phyloP scores from a whole-genome alignment of 2,329 filamentous ascomycete genomes.

The Alternaria angustiovoidea region DNA sequence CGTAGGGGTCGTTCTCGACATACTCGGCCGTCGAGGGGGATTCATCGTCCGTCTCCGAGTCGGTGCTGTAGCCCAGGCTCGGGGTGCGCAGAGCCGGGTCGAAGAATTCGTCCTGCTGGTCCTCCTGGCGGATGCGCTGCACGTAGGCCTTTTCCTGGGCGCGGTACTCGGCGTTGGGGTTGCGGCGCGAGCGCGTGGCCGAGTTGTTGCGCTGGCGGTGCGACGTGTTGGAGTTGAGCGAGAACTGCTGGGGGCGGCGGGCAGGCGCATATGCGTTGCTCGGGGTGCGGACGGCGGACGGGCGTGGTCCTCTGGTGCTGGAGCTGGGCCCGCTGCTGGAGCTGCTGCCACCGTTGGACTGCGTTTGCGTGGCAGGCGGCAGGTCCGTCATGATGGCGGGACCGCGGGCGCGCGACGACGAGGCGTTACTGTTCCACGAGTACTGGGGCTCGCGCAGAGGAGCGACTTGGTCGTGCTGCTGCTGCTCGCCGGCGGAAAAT shows the following conservation, averaged over 20 bases:
- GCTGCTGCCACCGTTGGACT: constrained; percentile 35
- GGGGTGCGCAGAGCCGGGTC: constrained; percentile 71
- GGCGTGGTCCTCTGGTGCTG: constrained; percentile 42
- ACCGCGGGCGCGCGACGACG: constrained; percentile 36
- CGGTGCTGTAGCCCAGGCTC: constrained; percentile 71
- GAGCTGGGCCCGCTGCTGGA: constrained; percentile 25
- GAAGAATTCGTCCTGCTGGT: constrained; percentile 73
- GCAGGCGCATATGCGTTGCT: constrained; percentile 61
- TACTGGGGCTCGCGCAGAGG: constrained; percentile 36
- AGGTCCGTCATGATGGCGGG: constrained; percentile 38
- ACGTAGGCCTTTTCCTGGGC: constrained; percentile 96
- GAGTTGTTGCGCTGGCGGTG: constrained; percentile 66
- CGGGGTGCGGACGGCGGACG: constrained; percentile 56
- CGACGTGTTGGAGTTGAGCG: constrained; percentile 49
- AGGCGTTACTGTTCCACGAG: constrained; percentile 34
- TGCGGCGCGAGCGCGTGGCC: constrained; percentile 62
- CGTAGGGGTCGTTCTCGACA: constrained; percentile 83
- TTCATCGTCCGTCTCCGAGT: constrained; percentile 89
- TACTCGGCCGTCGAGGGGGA: constrained; percentile 85
- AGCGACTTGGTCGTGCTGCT: constrained; percentile 40
- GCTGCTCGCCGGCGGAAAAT: constrained; percentile 49
- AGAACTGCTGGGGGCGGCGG: constrained; percentile 58
- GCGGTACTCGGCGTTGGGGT: constrained; percentile 76
- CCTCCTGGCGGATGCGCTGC: constrained; percentile 85
- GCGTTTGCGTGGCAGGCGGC: constrained; percentile 30